phyloP scores from a whole-genome alignment of 1,284 basidiomycete species.

The Boletellus sp. region DNA sequence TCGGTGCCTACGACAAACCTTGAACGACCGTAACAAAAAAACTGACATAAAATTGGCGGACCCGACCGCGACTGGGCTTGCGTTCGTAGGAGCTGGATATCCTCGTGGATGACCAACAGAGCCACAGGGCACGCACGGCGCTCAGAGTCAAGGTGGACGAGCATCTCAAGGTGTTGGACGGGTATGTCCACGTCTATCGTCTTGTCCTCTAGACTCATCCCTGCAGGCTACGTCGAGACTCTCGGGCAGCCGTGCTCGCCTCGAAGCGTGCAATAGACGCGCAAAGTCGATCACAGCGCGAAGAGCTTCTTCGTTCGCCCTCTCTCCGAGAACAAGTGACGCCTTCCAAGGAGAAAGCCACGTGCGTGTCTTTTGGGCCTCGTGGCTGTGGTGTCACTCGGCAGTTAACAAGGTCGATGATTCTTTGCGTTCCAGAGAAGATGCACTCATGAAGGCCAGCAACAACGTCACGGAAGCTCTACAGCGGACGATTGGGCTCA shows the following conservation, averaged over 20 bases:
- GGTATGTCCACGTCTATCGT: constrained; percentile 40
- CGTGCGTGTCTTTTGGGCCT: constrained; percentile 39
- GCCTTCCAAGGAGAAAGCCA: constrained; percentile 48
- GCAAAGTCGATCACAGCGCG: constrained; percentile 52
- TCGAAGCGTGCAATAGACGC: constrained; percentile 73
- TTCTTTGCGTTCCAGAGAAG: constrained; percentile 52
- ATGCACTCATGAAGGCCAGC: constrained; percentile 82
- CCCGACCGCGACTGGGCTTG: not conserved
- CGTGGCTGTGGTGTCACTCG: not conserved
- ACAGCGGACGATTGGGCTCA: constrained; percentile 76
- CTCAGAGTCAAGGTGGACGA: constrained; percentile 50
- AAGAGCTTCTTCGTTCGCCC: constrained; percentile 60
- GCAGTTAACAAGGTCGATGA: not conserved
- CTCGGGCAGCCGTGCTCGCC: constrained; percentile 59
- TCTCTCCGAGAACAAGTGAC: constrained; percentile 42
- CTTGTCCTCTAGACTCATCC: constrained; percentile 21
- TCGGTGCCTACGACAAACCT: not conserved
- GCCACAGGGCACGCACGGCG: constrained; percentile 49
- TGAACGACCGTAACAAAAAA: constrained; percentile 1
- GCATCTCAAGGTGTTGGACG: constrained; percentile 43
- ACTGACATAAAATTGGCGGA: too few relatives aligned
- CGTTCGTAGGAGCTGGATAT: constrained; percentile 55
- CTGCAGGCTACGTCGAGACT: constrained; percentile 56
- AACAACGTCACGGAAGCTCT: constrained; percentile 85
- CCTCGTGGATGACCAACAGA: constrained; percentile 63